Base-by-base conservation (phyloP, 1,139 yeast genomes). In the Komagataea norvegica region DNA sequence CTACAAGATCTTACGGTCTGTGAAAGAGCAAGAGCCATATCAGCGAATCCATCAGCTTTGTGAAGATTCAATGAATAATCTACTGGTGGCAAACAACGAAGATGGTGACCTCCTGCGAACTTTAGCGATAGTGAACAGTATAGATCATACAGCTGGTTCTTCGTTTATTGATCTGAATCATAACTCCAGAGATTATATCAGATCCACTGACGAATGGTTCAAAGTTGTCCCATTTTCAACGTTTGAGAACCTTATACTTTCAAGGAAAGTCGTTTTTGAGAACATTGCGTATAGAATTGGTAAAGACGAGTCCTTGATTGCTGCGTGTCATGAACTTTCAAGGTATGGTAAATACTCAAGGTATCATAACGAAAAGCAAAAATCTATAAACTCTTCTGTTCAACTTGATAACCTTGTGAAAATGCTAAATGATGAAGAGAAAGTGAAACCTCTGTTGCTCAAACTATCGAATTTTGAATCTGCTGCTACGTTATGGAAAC, bases 401-500 rank as follows among this genome's bases (percentile, higher is more conserved):
- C 54, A 68, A 25, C 52, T 80, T 21, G 67, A 71, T 36, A 60
- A 61, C 10, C 45, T 73, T 9, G 57, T 65, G 1, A 40, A 42
- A 16, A 11, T 15, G 14, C 10, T 22, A 4, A 10, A 30, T 3
- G 25, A 21, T 4, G 29, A 34, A 3, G 20, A 26, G 5, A 10
- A 33, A 2, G 8, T 39, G 0, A 28, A 21, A 4, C 3, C 10
- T 2, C 18, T 34, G 40, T 47, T 40, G 45, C 61, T 18, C 26
- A 49, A 16, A 54, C 44, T 71, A 6, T 61, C 78, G 0, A 62
- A 61, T 33, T 74, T 63, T 48, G 73, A 73, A 34, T 52, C 73
- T 1, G 84, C 89, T 0, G 62, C 66, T 16, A 68, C 79, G 0
- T 60, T 80, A 22, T 81, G 88, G 88, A 56, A 61, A 4, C 74